Evolutionary conservation across 352 stramenopile species (phyloP).

Genomic region (Globisporangium nodosum): DNA sequence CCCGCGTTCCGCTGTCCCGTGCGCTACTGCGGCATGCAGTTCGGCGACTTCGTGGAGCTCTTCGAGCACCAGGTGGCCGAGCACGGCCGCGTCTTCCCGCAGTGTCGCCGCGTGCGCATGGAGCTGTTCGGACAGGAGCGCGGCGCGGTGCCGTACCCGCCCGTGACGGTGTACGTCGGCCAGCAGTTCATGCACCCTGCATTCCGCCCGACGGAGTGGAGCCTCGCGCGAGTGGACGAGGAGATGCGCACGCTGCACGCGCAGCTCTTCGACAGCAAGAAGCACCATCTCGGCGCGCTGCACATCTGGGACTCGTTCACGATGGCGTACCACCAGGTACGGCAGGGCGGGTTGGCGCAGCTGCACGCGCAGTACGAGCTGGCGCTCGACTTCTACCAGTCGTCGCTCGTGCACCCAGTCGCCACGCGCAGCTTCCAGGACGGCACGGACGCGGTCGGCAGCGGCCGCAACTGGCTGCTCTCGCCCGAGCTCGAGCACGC

Average conservation of each 20-base stretch:
- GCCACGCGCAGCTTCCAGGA: constrained; percentile 23
- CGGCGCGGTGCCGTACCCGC: constrained; percentile 24
- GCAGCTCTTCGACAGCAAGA: constrained; percentile 12
- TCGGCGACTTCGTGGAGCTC: constrained; percentile 32
- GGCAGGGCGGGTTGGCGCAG: constrained; percentile 26
- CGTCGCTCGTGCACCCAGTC: constrained; percentile 32
- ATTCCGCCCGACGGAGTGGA: constrained; percentile 35
- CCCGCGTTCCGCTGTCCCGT: constrained; percentile 10
- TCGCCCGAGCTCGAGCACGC: constrained; percentile 8
- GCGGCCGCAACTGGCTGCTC: constrained; percentile 44
- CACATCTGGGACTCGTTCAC: constrained; percentile 27
- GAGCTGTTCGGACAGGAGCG: constrained; percentile 33
- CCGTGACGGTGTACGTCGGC: constrained; percentile 48
- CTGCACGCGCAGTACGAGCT: constrained; percentile 44
- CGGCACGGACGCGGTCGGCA: constrained; percentile 27
- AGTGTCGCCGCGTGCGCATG: constrained; percentile 28
- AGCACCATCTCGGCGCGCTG: constrained; percentile 6
- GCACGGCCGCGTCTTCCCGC: constrained; percentile 37
- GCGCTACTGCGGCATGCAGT: constrained; percentile 20
- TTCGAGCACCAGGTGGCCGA: constrained; percentile 53
- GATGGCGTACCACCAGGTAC: constrained; percentile 33
- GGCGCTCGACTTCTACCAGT: constrained; percentile 58
- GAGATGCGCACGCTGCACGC: constrained; percentile 27
- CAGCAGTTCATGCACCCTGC: constrained; percentile 32
- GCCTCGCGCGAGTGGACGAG: constrained; percentile 31